Evolutionary conservation across 1,139 yeast genomes (phyloP).

Genomic region (Scheffersomyces lignicola): DNA sequence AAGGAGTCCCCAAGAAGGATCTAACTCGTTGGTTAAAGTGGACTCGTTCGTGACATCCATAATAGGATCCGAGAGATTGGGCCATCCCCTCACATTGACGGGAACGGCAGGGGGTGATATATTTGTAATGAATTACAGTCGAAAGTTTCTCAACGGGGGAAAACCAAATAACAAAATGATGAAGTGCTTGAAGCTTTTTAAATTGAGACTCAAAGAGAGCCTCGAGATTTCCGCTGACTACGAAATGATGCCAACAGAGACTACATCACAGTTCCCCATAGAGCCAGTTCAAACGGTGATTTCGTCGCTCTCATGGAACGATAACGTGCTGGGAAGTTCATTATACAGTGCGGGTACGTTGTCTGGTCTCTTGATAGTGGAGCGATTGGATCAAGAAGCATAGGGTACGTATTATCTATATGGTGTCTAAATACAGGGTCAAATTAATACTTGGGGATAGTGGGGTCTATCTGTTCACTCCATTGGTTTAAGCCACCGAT

Average conservation of each 20-base stretch:
- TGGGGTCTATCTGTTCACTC: slow-evolving; percentile 60
- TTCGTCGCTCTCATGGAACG: slow-evolving; percentile 65
- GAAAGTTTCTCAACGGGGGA: slow-evolving; percentile 36
- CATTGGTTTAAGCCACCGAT: slow-evolving; percentile 78
- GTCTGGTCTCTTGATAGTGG: slow-evolving; percentile 68
- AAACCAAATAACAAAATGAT: slow-evolving; percentile 32
- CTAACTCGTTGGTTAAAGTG: slow-evolving; percentile 27
- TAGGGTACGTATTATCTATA: slow-evolving; percentile 5
- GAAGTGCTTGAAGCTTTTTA: slow-evolving; percentile 38
- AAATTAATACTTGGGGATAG: slow-evolving; percentile 65
- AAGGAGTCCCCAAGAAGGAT: slow-evolving; percentile 38
- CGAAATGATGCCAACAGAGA: slow-evolving; percentile 29
- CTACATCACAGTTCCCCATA: slow-evolving; percentile 28
- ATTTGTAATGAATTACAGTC: slow-evolving; percentile 32
- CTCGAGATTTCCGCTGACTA: slow-evolving; percentile 27
- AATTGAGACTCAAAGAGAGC: slow-evolving; percentile 2
- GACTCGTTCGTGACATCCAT: slow-evolving; percentile 32
- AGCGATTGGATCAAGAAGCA: slow-evolving; percentile 43
- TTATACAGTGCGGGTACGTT: slow-evolving; percentile 66
- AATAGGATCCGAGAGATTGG: slow-evolving; percentile 32
- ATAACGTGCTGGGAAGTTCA: slow-evolving; percentile 48
- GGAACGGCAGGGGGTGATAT: slow-evolving; percentile 67
- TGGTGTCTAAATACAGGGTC: slow-evolving; percentile 3
- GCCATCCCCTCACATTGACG: slow-evolving; percentile 62
- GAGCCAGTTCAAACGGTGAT: slow-evolving; percentile 57